Evolutionary conservation across 1,284 basidiomycete species (phyloP), one percentile per base, ranked within the genome.

Genomic region (Apiotrichum porosum): DNA sequence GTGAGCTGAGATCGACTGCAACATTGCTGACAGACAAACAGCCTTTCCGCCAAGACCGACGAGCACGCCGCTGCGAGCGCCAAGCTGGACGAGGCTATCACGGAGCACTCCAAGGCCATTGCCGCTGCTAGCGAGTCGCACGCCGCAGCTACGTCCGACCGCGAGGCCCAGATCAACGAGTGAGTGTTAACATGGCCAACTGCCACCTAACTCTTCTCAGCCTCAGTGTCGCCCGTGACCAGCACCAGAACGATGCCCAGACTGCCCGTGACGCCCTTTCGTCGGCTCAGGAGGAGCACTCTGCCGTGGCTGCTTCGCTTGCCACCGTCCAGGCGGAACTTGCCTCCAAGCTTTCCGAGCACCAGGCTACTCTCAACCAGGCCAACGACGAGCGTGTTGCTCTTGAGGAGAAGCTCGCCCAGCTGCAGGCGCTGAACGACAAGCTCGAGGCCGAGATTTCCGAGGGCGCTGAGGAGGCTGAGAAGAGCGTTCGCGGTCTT

Each of bases 401-500:
- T 24, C 57, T 58, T n/a, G 49, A 57, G 31, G 52, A 55, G 24
- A 56, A 60, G 37, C 52, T 60, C 6, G 54, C 58, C 42, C 54
- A 51, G 49, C 39, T 54, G 5, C 31, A 47, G 22, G n/a, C 34
- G 14, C 34, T 47, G 34, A 56, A 51, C 48, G 43, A 46, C 26
- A 51, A 49, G 42, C 49, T 58, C 31, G 51, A 62, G 48, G 37
- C 39, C 21, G 57, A 61, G 48, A 39, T 65, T 35, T 38, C 35
- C 24, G 45, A 47, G 37, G 57, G 55, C 17, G 58, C 54, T 5
- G 58, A 60, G 39, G 58, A 62, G 37, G 60, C 60, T 3, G 56
- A 64, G 52, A 58, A 47, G 47, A 56, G 49, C 23, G 35, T 54
- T 33, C 18, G 37, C 45, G 43, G 53, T 24, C 18, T 46, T 10